Conservation (phyloP, 1,139 yeast genomes). For the Kurtzmaniella quercitrusa region DNA sequence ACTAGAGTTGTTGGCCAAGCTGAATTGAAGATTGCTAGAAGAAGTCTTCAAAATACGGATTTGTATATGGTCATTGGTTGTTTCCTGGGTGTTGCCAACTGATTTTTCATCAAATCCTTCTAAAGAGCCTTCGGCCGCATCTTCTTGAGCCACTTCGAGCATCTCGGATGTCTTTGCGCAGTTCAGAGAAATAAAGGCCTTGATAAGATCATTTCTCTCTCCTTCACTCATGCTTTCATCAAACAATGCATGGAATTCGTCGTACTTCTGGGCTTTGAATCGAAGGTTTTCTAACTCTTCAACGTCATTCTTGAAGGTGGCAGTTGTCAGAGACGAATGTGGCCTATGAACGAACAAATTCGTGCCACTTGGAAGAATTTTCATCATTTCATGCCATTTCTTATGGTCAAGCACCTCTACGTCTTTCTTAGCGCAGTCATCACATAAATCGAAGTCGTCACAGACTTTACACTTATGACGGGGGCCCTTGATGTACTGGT, state of each 20-base stretch:
- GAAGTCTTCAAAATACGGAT: not conserved
- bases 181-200: not conserved
- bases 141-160: not conserved
- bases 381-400: constrained; percentile 29
- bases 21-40: constrained; percentile 15
- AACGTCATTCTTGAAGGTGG: not conserved
- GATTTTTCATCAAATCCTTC: not conserved
- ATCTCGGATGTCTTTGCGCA: not conserved
- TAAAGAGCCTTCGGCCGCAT: not conserved
- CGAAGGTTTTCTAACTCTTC: not conserved
- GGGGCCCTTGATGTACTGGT: constrained; percentile 37
- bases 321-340: not conserved
- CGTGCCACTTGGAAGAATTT: constrained; percentile 7
- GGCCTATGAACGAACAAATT: not conserved
- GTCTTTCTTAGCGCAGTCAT: constrained; percentile 36
- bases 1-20: constrained; percentile 23
- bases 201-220: not conserved
- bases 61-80: not conserved
- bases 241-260: not conserved
- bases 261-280: not conserved
- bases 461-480: constrained; percentile 57
- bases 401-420: constrained; percentile 19
- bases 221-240: not conserved
- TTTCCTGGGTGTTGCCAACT: not conserved
- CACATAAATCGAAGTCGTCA: constrained; percentile 53